A percentile compares a stretch with the other conserved stretches of the same genome.
These are phyloP conservation scores for Begonia masoniana DNA, from an alignment of 306 rosid species.

Conservation along the genomic window DNA sequence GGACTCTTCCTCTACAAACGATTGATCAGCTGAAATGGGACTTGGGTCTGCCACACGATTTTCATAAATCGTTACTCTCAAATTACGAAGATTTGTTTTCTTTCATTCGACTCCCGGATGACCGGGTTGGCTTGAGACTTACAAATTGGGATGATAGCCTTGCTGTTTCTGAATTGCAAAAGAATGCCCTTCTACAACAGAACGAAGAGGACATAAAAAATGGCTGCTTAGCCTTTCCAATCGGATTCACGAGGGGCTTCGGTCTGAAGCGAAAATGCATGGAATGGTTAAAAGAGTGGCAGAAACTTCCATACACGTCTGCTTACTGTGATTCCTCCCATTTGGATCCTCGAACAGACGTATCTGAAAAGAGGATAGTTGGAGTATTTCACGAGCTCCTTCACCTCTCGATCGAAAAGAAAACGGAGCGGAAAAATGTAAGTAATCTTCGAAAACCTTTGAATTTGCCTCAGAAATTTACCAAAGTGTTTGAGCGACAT, in stretches of 20 bases:
- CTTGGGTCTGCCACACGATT: conserved; percentile 80
- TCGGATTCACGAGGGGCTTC: conserved; percentile 77
- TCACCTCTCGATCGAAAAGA: conserved; percentile 65
- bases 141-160: conserved; percentile 52
- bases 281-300: conserved; percentile 90
- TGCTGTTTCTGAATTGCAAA: conserved; percentile 56
- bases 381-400: conserved; percentile 91
- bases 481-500: conserved; percentile 89
- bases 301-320: conserved; percentile 74
- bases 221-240: conserved; percentile 57
- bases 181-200: conserved; percentile 41
- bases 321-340: conserved; percentile 52
- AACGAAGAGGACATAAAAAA: conserved; percentile 32
- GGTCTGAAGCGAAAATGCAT: conserved; percentile 75
- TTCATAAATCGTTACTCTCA: conserved; percentile 36
- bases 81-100: conserved; percentile 39
- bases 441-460: conserved; percentile 74
- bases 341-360: conserved; percentile 82
- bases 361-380: conserved; percentile 78
- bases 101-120: conserved; percentile 41
- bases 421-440: conserved; percentile 73
- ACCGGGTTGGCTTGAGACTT: conserved; percentile 63
- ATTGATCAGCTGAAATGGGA: conserved; percentile 88
- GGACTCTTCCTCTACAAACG: conserved; percentile 71
- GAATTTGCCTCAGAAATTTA: conserved; percentile 72